Conservation (phyloP, 2,329 filamentous ascomycete species). For the Diplocarpon mali region DNA sequence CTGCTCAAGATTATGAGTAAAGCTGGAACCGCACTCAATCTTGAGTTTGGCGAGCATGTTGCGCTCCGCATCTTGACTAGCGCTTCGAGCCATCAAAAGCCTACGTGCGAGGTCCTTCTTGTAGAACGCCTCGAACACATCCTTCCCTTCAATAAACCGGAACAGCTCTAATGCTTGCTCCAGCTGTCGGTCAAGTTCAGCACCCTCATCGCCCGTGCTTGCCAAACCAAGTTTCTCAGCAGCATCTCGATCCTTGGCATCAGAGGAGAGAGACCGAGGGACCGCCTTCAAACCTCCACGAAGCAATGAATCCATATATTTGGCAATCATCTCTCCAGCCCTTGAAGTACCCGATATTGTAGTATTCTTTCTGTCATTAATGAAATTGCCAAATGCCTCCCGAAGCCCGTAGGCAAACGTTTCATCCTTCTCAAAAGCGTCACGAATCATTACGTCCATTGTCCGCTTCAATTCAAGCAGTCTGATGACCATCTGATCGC, state of each 20-base stretch:
- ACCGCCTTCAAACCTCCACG: constrained; percentile 79
- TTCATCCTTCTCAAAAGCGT: constrained; percentile 69
- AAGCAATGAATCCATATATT: constrained; percentile 84
- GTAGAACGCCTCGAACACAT: constrained; percentile 97
- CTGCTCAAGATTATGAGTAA: constrained; percentile 93
- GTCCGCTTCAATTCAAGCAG: constrained; percentile 71
- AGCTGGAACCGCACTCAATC: constrained; percentile 83
- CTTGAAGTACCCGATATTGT: constrained; percentile 74
- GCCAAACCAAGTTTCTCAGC: constrained; percentile 53
- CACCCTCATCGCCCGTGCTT: constrained; percentile 74
- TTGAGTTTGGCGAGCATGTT: constrained; percentile 91
- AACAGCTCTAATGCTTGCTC: constrained; percentile 91
- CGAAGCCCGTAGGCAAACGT: constrained; percentile 67
- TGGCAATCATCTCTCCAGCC: constrained; percentile 97
- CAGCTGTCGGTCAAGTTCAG: constrained; percentile 81
- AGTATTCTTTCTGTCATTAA: constrained; percentile 74
- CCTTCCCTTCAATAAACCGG: constrained; percentile 93
- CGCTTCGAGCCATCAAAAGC: constrained; percentile 82
- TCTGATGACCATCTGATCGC: constrained; percentile 76
- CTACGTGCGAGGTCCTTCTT: constrained; percentile 91
- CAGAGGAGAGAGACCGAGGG: constrained; percentile 55
- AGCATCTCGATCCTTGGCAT: constrained; percentile 44
- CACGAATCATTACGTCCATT: constrained; percentile 64
- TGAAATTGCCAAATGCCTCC: constrained; percentile 79
- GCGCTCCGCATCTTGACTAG: constrained; percentile 87